phyloP scores from a whole-genome alignment of 768 basidiomycete species.

The Tylopilus intermedius region DNA sequence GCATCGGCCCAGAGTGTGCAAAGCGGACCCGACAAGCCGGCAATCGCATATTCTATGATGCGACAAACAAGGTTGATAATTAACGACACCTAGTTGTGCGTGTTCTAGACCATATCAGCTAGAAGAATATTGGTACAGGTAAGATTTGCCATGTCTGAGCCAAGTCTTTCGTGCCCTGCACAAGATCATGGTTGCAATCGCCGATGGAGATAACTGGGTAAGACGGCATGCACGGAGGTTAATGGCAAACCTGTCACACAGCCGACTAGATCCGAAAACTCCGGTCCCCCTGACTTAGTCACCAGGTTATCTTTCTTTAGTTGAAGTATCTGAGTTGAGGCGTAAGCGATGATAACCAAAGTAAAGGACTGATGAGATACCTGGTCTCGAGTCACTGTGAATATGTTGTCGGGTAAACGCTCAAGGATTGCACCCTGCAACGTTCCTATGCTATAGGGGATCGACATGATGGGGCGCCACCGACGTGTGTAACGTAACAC shows the following conservation, averaged over 20 bases:
- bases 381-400: slow-evolving; percentile 69
- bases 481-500: slow-evolving; percentile 52
- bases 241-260: slow-evolving; percentile 36
- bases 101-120: neutral
- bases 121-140: neutral
- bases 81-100: neutral
- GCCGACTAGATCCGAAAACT: slow-evolving; percentile 34
- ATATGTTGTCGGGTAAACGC: slow-evolving; percentile 54
- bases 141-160: neutral
- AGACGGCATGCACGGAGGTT: slow-evolving; percentile 46
- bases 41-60: too few species aligned
- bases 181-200: neutral
- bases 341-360: neutral
- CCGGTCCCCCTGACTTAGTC: slow-evolving; percentile 27
- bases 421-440: slow-evolving; percentile 65
- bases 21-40: too few species aligned
- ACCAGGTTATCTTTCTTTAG: slow-evolving; percentile 57
- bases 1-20: neutral
- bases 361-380: slow-evolving; percentile 28
- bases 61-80: neutral
- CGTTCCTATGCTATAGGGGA: slow-evolving; percentile 59
- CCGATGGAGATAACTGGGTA: slow-evolving; percentile 46
- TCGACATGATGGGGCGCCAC: slow-evolving; percentile 52
- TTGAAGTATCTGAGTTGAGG: slow-evolving; percentile 50
- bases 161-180: neutral